Evolutionary conservation across 1,284 basidiomycete species (phyloP).

Genomic region (Ustilago sp.): DNA sequence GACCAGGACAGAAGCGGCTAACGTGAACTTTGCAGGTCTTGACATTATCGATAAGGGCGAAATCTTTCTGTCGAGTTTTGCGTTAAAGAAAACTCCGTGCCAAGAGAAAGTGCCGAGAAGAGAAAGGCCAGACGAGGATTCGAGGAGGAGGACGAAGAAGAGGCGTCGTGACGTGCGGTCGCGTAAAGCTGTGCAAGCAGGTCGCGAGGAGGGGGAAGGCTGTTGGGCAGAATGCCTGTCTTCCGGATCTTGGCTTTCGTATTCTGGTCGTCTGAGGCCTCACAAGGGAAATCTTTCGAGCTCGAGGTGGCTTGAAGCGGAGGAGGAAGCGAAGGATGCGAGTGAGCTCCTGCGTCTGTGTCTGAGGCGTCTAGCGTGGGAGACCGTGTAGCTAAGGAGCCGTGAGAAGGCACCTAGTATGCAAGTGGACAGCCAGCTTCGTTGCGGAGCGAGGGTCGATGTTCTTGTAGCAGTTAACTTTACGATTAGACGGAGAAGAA

Average conservation of each 20-base stretch:
- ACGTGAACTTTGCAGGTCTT: slow-evolving; percentile 80
- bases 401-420: slow-evolving; percentile 5
- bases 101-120: slow-evolving; percentile 8
- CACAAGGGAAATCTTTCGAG: not conserved
- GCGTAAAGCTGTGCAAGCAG: not conserved
- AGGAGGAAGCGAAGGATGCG: not conserved
- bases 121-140: not conserved
- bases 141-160: slow-evolving; percentile 3
- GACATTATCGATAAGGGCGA: slow-evolving; percentile 75
- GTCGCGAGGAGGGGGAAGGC: not conserved
- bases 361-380: not conserved
- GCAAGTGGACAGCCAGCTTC: slow-evolving; percentile 4
- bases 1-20: slow-evolving; percentile 78
- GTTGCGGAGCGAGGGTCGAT: slow-evolving; percentile 7
- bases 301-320: slow-evolving; percentile 5
- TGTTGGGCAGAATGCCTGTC: not conserved
- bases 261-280: not conserved
- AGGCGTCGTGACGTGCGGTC: not conserved
- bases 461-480: not conserved
- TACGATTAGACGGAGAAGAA: slow-evolving; percentile 2
- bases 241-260: not conserved
- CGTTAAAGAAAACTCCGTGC: slow-evolving; percentile 26
- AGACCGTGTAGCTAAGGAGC: not conserved
- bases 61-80: slow-evolving; percentile 65
- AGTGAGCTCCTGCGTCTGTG: slow-evolving; percentile 4